Percentiles rank a stretch among this genome's conserved stretches.
phyloP scores from a whole-genome alignment of 495 filamentous ascomycete genomes.

The Astrothelium subdiscretum region DNA sequence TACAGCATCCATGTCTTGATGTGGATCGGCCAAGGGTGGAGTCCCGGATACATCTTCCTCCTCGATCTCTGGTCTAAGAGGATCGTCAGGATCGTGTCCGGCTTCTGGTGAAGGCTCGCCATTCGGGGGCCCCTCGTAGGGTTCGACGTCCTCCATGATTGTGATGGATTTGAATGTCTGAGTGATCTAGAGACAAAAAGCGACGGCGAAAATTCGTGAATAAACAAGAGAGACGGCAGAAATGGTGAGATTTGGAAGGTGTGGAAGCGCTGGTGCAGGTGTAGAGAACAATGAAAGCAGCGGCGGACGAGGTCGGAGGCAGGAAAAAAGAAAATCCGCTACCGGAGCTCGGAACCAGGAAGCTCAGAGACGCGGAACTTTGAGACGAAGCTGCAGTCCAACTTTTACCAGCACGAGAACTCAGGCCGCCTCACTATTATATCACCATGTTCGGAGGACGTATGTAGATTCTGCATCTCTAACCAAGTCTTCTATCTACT shows the following conservation, averaged over 20 bases:
- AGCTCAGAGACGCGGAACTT: background rate
- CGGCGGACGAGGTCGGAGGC: background rate
- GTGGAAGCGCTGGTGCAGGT: too few relatives aligned
- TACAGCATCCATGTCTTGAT: slow-evolving; percentile 29
- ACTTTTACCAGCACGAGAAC: background rate
- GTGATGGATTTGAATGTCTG: background rate
- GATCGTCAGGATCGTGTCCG: slow-evolving; percentile 33
- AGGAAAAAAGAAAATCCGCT: background rate
- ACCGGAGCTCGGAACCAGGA: background rate
- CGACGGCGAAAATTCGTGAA: too few relatives aligned
- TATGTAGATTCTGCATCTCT: slow-evolving; percentile 3
- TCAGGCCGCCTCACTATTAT: background rate
- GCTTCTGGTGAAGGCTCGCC: slow-evolving; percentile 29
- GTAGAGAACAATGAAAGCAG: background rate
- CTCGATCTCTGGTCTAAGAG: slow-evolving; percentile 29
- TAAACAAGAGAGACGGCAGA: too few relatives aligned
- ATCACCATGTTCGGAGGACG: slow-evolving; percentile 22
- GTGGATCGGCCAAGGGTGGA: slow-evolving; percentile 27
- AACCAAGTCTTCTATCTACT: background rate
- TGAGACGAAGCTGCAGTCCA: background rate
- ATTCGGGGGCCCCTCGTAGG: slow-evolving; percentile 11
- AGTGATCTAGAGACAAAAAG: background rate
- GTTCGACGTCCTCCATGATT: slow-evolving; percentile 19
- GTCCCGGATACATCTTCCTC: slow-evolving; percentile 33
- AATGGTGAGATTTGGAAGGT: too few relatives aligned